These are phyloP conservation scores for Claviceps maximensis DNA, from an alignment of 2,329 filamentous ascomycete genomes.

Conservation along the genomic window DNA sequence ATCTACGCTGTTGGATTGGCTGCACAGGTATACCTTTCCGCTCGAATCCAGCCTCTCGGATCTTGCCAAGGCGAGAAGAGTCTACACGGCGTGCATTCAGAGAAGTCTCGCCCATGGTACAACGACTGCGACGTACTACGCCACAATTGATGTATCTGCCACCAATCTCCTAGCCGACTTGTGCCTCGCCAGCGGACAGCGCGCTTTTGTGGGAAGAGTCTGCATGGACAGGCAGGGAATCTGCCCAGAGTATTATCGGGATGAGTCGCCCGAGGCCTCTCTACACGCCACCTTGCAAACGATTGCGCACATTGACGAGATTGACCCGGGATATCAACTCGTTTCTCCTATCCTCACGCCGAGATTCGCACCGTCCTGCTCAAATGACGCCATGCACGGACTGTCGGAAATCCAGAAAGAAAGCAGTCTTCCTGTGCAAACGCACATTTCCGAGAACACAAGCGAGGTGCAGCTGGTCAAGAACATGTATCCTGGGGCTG, in stretches of 20 bases:
- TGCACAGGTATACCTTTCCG: conserved; percentile 89
- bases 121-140: conserved; percentile 89
- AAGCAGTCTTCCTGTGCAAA: conserved; percentile 61
- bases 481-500: conserved; percentile 50
- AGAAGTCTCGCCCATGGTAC: conserved; percentile 82
- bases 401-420: conserved; percentile 53
- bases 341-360: conserved; percentile 72
- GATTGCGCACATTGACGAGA: conserved; percentile 50
- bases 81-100: conserved; percentile 67
- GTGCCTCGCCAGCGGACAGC: conserved; percentile 66
- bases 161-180: conserved; percentile 87
- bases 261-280: conserved; percentile 48
- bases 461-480: conserved; percentile 60
- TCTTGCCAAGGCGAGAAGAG: conserved; percentile 46
- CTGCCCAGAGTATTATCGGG: conserved; percentile 67
- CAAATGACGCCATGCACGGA: conserved; percentile 40
- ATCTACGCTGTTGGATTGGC: conserved; percentile 83
- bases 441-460: conserved; percentile 77
- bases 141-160: conserved; percentile 70
- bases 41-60: conserved; percentile 65
- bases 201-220: conserved; percentile 84
- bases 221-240: conserved; percentile 69
- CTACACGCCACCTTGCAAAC: conserved; percentile 42
- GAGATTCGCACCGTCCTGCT: conserved; percentile 53
- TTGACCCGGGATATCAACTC: conserved; percentile 53